Conservation (phyloP, 2,329 filamentous ascomycete genomes). For the Talaromyces marneffei region DNA sequence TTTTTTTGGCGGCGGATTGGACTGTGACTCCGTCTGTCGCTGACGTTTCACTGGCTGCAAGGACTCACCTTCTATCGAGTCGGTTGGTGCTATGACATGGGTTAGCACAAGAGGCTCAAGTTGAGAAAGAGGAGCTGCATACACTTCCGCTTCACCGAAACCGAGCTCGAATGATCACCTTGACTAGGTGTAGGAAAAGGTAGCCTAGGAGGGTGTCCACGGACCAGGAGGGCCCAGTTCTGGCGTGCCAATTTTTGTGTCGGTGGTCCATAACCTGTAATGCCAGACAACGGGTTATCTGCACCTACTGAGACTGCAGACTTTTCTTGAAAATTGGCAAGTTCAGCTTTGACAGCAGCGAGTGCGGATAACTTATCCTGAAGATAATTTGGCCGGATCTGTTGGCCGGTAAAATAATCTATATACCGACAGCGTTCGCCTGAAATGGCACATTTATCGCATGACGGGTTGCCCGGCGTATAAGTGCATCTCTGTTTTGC, state of each 20-base stretch:
- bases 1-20: neutral
- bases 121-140: neutral
- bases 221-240: constrained; percentile 6
- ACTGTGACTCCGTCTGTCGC: neutral
- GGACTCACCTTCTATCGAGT: neutral
- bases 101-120: neutral
- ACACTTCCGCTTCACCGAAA: neutral
- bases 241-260: neutral
- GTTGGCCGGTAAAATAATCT: neutral
- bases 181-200: neutral
- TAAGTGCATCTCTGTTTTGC: neutral
- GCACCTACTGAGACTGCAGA: neutral
- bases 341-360: neutral
- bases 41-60: neutral
- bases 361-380: neutral
- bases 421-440: constrained; percentile 7
- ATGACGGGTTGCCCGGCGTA: neutral
- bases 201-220: neutral
- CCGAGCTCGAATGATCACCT: neutral
- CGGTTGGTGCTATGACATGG: neutral
- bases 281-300: constrained; percentile 12
- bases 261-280: constrained; percentile 14
- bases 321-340: neutral
- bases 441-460: neutral
- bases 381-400: neutral